These are phyloP conservation scores for Trypanosoma congolense DNA, from an alignment of 208 protist species.

Conservation along the genomic window DNA sequence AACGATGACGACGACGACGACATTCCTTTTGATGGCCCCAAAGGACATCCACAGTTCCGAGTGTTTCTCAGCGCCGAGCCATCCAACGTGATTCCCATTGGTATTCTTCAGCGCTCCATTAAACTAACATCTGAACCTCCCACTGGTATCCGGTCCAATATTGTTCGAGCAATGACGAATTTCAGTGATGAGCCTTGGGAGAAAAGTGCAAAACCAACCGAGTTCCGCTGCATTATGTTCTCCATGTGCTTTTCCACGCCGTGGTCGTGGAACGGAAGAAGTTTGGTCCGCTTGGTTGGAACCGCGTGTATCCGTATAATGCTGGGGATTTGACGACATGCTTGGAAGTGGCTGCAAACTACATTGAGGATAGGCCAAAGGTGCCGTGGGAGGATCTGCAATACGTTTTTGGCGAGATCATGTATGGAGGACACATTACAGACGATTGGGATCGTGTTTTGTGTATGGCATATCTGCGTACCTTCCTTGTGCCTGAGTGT, in stretches of 20 bases:
- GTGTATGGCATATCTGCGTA: constrained; percentile 94
- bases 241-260: constrained; percentile 98
- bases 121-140: constrained; percentile 99
- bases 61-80: constrained; percentile 97
- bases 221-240: constrained; percentile 98
- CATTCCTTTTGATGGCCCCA: constrained; percentile 85
- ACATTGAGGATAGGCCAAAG: constrained; percentile 96
- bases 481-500: constrained; percentile 86
- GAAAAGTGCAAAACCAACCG: constrained; percentile 92
- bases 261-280: constrained; percentile 97
- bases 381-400: constrained; percentile 98
- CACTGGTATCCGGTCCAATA: constrained; percentile 95
- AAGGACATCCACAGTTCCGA: constrained; percentile 94
- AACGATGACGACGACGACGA: constrained; percentile 70
- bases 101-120: constrained; percentile 96
- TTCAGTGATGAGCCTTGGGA: constrained; percentile 97
- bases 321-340: constrained; percentile 96
- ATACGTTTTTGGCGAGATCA: constrained; percentile 99
- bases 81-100: constrained; percentile 94
- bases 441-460: constrained; percentile 98
- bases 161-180: constrained; percentile 93
- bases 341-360: constrained; percentile 96
- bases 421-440: constrained; percentile 99
- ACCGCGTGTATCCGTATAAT: constrained; percentile 97
- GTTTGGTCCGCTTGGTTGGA: constrained; percentile 97